These are phyloP conservation scores for Aspergillus diversus DNA, from an alignment of 495 filamentous ascomycete species.

Conservation along the genomic window DNA sequence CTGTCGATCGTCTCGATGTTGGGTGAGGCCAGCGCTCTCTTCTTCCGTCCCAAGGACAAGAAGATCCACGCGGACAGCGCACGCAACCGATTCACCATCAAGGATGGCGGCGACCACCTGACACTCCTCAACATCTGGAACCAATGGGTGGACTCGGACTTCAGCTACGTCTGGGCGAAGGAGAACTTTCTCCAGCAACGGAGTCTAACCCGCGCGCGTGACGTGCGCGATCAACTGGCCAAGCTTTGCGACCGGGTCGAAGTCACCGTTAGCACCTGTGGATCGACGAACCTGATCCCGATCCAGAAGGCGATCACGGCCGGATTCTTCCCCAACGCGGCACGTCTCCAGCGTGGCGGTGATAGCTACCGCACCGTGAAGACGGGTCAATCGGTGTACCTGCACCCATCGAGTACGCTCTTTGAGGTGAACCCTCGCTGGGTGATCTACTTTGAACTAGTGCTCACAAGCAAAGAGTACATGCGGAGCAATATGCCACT, in stretches of 20 bases:
- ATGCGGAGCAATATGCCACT: conserved; percentile 88
- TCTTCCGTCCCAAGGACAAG: conserved; percentile 97
- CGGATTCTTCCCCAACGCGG: conserved; percentile 95
- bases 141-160: conserved; percentile 94
- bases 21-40: conserved; percentile 82
- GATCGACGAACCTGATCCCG: conserved; percentile 69
- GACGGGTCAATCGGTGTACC: conserved; percentile 84
- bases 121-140: conserved; percentile 96
- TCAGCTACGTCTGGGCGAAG: conserved; percentile 82
- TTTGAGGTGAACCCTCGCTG: conserved; percentile 84
- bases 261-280: conserved; percentile 70
- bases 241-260: conserved; percentile 95
- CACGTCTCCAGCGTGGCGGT: conserved; percentile 79
- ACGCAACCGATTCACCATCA: conserved; percentile 87
- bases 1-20: conserved; percentile 95
- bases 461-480: conserved; percentile 92
- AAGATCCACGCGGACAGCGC: conserved; percentile 95
- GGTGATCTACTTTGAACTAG: conserved; percentile 90
- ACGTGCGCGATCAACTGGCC: conserved; percentile 92
- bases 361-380: conserved; percentile 95
- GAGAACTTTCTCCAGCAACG: conserved; percentile 96
- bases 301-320: conserved; percentile 87
- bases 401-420: conserved; percentile 85
- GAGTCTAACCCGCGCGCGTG: conserved; percentile 80
- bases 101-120: conserved; percentile 90